phyloP scores from a whole-genome alignment of 768 basidiomycete genomes.

The Strobilomyces dryophilus region DNA sequence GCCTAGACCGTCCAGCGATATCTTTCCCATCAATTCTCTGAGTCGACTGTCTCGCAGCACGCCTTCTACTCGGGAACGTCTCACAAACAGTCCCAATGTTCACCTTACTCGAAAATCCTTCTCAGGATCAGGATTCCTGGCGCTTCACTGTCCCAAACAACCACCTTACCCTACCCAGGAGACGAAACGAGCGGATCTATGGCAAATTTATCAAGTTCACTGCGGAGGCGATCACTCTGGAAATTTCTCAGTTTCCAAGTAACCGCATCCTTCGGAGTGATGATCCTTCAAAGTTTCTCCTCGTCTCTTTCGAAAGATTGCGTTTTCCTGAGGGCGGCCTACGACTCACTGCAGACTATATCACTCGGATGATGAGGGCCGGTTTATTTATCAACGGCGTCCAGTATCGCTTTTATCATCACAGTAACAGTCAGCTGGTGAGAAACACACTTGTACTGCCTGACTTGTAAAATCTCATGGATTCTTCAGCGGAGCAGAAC shows the following conservation, averaged over 20 bases:
- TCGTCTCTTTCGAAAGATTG: conserved; percentile 49
- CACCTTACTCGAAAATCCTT: conserved; percentile 37
- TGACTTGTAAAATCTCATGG: not conserved
- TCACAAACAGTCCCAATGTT: conserved; percentile 9
- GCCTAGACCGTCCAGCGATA: not conserved
- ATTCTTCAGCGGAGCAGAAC: conserved; percentile 51
- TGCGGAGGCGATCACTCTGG: conserved; percentile 45
- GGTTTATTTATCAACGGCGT: conserved; percentile 55
- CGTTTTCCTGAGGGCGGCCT: conserved; percentile 52
- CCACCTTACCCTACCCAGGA: conserved; percentile 25
- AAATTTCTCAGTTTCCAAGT: conserved; percentile 45
- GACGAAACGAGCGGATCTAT: conserved; percentile 26
- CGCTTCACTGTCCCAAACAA: conserved; percentile 37
- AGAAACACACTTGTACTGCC: conserved; percentile 6
- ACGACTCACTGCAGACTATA: conserved; percentile 50
- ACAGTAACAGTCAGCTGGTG: conserved; percentile 68
- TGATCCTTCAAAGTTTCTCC: conserved; percentile 52
- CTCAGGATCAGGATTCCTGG: conserved; percentile 52
- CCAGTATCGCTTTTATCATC: conserved; percentile 67
- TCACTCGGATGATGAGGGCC: conserved; percentile 47
- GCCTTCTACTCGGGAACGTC: not conserved
- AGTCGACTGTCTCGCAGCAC: not conserved
- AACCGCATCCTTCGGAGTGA: conserved; percentile 60
- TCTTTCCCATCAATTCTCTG: not conserved
- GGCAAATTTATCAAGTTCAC: conserved; percentile 54